Evolutionary conservation across 768 basidiomycete genomes (phyloP), one percentile per base, ranked within the genome.

Genomic region (Lyophyllum shimeji): DNA sequence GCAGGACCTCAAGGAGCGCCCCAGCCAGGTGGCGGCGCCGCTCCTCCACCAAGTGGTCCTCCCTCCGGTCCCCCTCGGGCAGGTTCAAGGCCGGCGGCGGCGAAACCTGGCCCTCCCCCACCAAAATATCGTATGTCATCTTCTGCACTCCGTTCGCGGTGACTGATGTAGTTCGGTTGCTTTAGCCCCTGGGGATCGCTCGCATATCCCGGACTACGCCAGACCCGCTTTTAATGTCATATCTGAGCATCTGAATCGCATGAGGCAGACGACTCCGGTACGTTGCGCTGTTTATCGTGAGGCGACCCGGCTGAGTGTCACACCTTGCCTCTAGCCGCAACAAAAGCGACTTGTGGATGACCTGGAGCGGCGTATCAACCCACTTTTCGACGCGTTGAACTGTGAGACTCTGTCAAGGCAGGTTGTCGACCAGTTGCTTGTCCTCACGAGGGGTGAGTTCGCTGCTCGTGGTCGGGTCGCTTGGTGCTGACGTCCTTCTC

Each of bases 331-430:
- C n/a, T 66, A 94, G 90, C 81, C 89, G 4, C 84, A 87, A 64
- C 89, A 95, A 76, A 89, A 87, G 68, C 86, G 91, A 31, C 78
- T 95, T 60, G 85, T 84, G 0, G 93, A 93, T 49, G 95, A 96
- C 63, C 80, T 95, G 4, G 93, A 95, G 67, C 82, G 93, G 18
- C 82, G 95, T 29, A 77, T 96, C 62, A 94, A 87, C 65, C 82
- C 86, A 0, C 71, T 98, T 44, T 97, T 95, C 64, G 95, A 97
- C 66, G 87, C 86, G n/a, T 72, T 98, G 62, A 97, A 98, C 69
- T 94, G 92, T 65, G 80, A 93, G 63, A 89, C 90, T 7, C 67
- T 97, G 18, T 87, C 91, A 13, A 75, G 76, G 56, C 69, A 81
- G 11, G 85, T 92, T 21, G 80, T 89, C 13, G 88, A 89, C 42